Conservation (phyloP, 2,329 filamentous ascomycete species). For the Botryotinia convoluta region DNA sequence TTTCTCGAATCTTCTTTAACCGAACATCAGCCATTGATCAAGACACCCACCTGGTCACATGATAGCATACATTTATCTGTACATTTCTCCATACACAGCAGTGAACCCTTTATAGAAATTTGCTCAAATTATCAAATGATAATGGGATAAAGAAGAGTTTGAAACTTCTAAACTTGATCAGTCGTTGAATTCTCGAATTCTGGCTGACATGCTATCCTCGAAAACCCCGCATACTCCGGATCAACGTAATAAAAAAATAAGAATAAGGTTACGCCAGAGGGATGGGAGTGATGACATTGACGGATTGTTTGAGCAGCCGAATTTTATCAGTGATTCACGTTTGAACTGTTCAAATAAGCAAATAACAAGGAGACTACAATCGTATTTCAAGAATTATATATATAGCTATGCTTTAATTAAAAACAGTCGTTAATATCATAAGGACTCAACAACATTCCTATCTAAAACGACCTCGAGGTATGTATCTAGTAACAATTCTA, state of each 20-base stretch:
- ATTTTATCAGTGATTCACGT: neutral
- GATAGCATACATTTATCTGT: neutral
- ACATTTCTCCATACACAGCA: neutral
- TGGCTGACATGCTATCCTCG: neutral
- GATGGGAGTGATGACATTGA: neutral
- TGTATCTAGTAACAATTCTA: slow-evolving; percentile 18
- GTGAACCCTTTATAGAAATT: neutral
- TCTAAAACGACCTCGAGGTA: slow-evolving; percentile 12
- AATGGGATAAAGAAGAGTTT: neutral
- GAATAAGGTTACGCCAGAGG: neutral
- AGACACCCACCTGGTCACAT: slow-evolving; percentile 20
- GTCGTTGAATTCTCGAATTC: neutral
- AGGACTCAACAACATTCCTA: neutral
- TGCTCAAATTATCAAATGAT: neutral
- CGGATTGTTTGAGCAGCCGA: neutral
- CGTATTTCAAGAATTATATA: neutral
- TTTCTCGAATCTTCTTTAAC: slow-evolving; percentile 22
- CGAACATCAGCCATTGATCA: slow-evolving; percentile 20
- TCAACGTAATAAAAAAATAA: neutral
- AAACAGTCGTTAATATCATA: neutral
- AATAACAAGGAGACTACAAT: neutral
- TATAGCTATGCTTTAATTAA: slow-evolving; percentile 13
- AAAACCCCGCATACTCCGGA: neutral
- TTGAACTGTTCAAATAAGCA: neutral
- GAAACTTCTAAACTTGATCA: neutral